Conservation (phyloP, 2,329 filamentous ascomycete species). For the Podosphaera aphanis region DNA sequence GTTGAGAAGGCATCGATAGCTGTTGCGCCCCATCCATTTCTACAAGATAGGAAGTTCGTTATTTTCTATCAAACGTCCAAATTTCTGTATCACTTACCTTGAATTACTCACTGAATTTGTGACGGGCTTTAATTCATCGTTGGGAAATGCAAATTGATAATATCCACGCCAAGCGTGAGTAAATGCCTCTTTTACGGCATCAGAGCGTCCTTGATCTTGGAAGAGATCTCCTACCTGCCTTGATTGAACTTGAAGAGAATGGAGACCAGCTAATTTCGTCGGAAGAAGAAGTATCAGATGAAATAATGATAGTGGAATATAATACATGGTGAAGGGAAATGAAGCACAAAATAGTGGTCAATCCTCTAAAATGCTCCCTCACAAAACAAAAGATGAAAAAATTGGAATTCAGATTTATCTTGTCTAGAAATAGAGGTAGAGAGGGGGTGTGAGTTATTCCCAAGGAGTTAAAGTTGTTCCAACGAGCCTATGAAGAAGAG, state of each 20-base stretch:
- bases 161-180: constrained; percentile 51
- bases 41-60: constrained; percentile 15
- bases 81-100: constrained; percentile 26
- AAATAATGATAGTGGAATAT: too few relatives aligned
- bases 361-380: too few relatives aligned
- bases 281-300: background rate
- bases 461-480: too few relatives aligned
- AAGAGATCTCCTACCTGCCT: background rate
- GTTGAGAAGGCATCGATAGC: constrained; percentile 63
- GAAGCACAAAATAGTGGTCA: too few relatives aligned
- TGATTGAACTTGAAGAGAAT: background rate
- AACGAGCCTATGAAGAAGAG: too few relatives aligned
- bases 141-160: constrained; percentile 48
- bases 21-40: constrained; percentile 67
- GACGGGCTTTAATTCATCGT: constrained; percentile 51
- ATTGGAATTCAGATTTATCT: too few relatives aligned
- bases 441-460: too few relatives aligned
- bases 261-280: background rate
- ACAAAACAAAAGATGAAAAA: too few relatives aligned
- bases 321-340: too few relatives aligned
- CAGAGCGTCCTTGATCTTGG: constrained; percentile 19
- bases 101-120: constrained; percentile 43
- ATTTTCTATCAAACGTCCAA: background rate
- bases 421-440: too few relatives aligned
- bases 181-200: constrained; percentile 45